Evolutionary conservation across 2,329 filamentous ascomycete species (phyloP).

Genomic region (Phialemonium atrogriseum): DNA sequence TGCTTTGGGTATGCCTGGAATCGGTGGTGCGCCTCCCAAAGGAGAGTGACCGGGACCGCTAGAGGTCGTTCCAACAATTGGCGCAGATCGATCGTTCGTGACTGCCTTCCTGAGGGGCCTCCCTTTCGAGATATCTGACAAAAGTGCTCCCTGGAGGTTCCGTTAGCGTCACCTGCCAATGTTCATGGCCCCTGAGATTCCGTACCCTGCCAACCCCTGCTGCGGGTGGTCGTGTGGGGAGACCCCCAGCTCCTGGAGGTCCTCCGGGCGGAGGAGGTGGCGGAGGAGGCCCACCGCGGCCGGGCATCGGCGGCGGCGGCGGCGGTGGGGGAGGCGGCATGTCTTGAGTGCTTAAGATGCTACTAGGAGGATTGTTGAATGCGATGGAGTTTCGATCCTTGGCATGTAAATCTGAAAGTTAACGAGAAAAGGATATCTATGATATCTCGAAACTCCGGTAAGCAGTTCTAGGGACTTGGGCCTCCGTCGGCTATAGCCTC

Average conservation of each 20-base stretch:
- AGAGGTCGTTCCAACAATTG: constrained; percentile 51
- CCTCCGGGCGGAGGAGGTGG: constrained; percentile 49
- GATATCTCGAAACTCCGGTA: too few relatives aligned
- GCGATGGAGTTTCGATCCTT: too few relatives aligned
- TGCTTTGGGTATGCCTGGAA: constrained; percentile 56
- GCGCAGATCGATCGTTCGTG: constrained; percentile 88
- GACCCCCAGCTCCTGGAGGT: constrained; percentile 23
- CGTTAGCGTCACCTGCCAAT: constrained; percentile 11
- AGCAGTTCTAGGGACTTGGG: too few relatives aligned
- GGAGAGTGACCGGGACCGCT: constrained; percentile 51
- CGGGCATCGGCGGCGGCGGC: constrained; percentile 55
- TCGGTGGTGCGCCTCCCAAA: constrained; percentile 68
- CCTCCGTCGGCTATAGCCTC: too few relatives aligned
- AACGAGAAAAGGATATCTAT: too few relatives aligned
- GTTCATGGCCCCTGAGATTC: background rate
- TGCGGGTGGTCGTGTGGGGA: constrained; percentile 50
- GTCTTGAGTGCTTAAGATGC: constrained; percentile 1
- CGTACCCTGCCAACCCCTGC: too few relatives aligned
- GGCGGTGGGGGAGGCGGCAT: constrained; percentile 58
- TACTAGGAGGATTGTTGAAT: background rate
- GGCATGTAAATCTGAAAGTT: too few relatives aligned
- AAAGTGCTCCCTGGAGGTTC: constrained; percentile 64
- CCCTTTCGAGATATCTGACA: constrained; percentile 83
- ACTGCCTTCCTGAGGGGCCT: constrained; percentile 72
- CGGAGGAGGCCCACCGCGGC: constrained; percentile 48